phyloP scores from a whole-genome alignment of 106 monocot genomes.

The Acorus gramineus region DNA sequence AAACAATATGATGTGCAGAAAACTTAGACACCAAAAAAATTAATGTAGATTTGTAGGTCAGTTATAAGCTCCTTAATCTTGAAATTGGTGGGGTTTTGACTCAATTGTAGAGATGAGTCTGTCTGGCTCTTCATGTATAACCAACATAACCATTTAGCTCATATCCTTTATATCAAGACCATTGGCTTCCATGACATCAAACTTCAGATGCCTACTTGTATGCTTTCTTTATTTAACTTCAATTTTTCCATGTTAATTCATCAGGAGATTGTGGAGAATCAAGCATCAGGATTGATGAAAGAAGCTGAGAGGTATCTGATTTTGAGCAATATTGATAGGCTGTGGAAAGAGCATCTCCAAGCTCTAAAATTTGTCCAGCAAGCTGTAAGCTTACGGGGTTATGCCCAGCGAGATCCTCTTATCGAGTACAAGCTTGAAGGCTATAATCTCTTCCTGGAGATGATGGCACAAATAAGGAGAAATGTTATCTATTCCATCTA shows the following conservation, averaged over 20 bases:
- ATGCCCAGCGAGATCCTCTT: slow-evolving; percentile 91
- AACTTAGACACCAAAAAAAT: too few species aligned
- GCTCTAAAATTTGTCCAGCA: slow-evolving; percentile 92
- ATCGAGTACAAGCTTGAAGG: slow-evolving; percentile 98
- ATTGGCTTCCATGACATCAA: too few species aligned
- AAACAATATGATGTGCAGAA: too few species aligned
- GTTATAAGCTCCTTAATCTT: too few species aligned
- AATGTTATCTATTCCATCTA: slow-evolving; percentile 95
- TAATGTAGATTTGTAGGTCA: too few species aligned
- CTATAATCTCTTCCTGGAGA: slow-evolving; percentile 92
- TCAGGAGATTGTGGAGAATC: slow-evolving; percentile 91
- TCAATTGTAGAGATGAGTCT: neutral
- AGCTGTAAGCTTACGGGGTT: slow-evolving; percentile 84
- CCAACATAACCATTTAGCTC: neutral
- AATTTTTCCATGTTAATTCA: neutral
- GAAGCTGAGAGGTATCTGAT: slow-evolving; percentile 88
- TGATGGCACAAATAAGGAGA: slow-evolving; percentile 96
- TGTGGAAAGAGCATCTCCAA: slow-evolving; percentile 97
- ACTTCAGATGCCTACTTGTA: too few species aligned
- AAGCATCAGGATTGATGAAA: slow-evolving; percentile 86
- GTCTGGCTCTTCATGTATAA: neutral
- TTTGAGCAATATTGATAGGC: slow-evolving; percentile 84
- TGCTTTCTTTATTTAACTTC: neutral
- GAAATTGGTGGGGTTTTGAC: too few species aligned
- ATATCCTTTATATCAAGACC: neutral